phyloP scores from a whole-genome alignment of 257 asterid genomes.

The Schizonepeta tenuifolia region DNA sequence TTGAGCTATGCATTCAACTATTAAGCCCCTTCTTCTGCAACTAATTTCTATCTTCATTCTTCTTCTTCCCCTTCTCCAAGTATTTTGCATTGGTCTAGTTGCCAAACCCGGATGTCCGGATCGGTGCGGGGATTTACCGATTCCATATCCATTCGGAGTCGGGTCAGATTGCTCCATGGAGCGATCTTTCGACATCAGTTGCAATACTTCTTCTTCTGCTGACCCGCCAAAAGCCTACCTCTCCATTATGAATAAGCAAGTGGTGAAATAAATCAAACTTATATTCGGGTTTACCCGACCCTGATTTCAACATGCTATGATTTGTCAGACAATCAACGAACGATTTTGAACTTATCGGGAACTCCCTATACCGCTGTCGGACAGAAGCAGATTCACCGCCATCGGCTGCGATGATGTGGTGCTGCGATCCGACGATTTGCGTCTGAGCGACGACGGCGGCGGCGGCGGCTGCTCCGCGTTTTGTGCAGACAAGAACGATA shows the following conservation, averaged over 20 bases:
- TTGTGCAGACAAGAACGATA: not conserved
- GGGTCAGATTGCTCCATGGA: constrained; percentile 1
- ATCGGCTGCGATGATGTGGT: not conserved
- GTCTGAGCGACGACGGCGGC: not conserved
- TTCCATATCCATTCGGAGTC: constrained; percentile 18
- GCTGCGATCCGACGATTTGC: not conserved
- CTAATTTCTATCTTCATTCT: not conserved
- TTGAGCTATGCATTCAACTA: no score
- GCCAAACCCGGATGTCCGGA: not conserved
- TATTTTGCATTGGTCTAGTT: not conserved
- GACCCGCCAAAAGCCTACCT: not conserved
- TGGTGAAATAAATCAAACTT: not conserved
- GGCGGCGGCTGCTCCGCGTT: not conserved
- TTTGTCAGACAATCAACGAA: not conserved
- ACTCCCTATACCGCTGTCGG: not conserved
- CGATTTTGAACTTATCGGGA: not conserved
- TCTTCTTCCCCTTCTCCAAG: not conserved
- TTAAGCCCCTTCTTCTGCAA: no score
- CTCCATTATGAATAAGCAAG: not conserved
- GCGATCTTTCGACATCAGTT: not conserved
- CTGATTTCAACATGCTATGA: not conserved
- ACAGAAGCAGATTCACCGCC: not conserved
- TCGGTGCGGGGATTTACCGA: not conserved
- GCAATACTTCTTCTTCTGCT: not conserved
- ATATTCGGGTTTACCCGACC: constrained; percentile 12